Base-by-base conservation (phyloP, 768 basidiomycete genomes). In the Auriculariales sp. region DNA sequence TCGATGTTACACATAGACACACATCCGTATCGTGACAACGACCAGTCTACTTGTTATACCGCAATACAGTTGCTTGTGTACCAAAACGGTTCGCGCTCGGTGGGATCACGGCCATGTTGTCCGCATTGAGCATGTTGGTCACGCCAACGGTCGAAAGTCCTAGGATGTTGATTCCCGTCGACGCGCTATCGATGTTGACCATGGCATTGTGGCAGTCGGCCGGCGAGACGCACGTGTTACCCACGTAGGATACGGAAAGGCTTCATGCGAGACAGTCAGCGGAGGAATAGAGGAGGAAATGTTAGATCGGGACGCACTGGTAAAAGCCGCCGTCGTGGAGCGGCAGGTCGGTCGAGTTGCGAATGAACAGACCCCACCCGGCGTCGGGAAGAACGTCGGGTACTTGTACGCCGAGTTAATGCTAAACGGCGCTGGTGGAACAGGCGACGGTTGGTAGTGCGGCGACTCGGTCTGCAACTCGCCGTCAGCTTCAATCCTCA, bases 271-370 rank as follows among this genome's bases (percentile, higher is more conserved):
- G 28, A 29, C 5, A 42, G 22, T 22, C 28, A 3, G 22, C 17
- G 7, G 34, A 29, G 14, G 11, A 25, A 46, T 47, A 25, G 15
- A n/a, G n/a, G 19, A 9, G 59, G 68, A 52, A 42, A 75, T 77
- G 50, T 64, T 57, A n/a, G n/a, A n/a, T n/a, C n/a, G n/a, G n/a
- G 70, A 77, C 84, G 69, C 83, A 85, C 61, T 76, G 79, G 62
- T 85, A 84, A 11, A 79, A 63, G 0, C 79, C 79, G 4, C 78
- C 81, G 33, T 81, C 83, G 49, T 80, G 84, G 44, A 85, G 60
- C 25, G 78, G 61, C 49, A 84, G 78, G 59, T 79, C 65, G 0
- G 61, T 61, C 0, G 81, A 82, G 10, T 62, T 63, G 24, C 66
- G 58, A 22, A 83, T 70, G 33, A 66, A 58, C 9, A 85, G 61